phyloP scores from a whole-genome alignment of 768 basidiomycete species.

The Jaapia argillacea region DNA sequence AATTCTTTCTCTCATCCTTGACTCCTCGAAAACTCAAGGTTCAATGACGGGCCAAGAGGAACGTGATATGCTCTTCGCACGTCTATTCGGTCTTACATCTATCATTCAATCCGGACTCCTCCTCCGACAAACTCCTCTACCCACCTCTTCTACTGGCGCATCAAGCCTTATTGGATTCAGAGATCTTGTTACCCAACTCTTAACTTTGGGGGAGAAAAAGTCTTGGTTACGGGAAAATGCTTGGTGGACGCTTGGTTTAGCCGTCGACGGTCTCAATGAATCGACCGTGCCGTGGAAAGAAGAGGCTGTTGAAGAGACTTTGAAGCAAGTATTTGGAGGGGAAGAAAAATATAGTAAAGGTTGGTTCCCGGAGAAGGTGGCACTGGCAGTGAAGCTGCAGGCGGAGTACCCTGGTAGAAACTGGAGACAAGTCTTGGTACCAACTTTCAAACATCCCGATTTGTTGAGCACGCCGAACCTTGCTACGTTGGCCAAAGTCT shows the following conservation, averaged over 20 bases:
- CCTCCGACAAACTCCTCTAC: slow-evolving; percentile 47
- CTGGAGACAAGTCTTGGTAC: slow-evolving; percentile 57
- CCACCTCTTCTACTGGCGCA: slow-evolving; percentile 36
- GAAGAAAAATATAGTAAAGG: slow-evolving; percentile 19
- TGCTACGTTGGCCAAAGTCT: slow-evolving; percentile 55
- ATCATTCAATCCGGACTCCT: slow-evolving; percentile 81
- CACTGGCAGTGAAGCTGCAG: slow-evolving; percentile 66
- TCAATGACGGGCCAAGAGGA: slow-evolving; percentile 88
- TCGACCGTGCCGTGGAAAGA: slow-evolving; percentile 65
- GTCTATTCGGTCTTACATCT: slow-evolving; percentile 81
- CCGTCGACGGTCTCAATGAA: slow-evolving; percentile 46
- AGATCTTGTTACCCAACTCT: slow-evolving; percentile 46
- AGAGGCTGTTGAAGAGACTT: slow-evolving; percentile 41
- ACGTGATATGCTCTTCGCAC: slow-evolving; percentile 85
- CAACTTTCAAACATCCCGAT: slow-evolving; percentile 69
- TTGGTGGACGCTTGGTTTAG: slow-evolving; percentile 72
- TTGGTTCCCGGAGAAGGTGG: slow-evolving; percentile 90
- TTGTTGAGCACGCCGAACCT: slow-evolving; percentile 68
- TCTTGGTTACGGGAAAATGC: slow-evolving; percentile 87
- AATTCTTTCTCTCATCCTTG: slow-evolving; percentile 65
- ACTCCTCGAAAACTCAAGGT: slow-evolving; percentile 59
- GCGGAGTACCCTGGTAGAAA: slow-evolving; percentile 44
- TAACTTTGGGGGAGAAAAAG: slow-evolving; percentile 71
- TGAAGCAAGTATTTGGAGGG: slow-evolving; percentile 44
- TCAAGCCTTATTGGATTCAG: slow-evolving; percentile 53